Evolutionary conservation across 371 early-diverging fungal genomes (phyloP), one percentile per base, ranked within the genome.

Genomic region (Massospora cicadina): DNA sequence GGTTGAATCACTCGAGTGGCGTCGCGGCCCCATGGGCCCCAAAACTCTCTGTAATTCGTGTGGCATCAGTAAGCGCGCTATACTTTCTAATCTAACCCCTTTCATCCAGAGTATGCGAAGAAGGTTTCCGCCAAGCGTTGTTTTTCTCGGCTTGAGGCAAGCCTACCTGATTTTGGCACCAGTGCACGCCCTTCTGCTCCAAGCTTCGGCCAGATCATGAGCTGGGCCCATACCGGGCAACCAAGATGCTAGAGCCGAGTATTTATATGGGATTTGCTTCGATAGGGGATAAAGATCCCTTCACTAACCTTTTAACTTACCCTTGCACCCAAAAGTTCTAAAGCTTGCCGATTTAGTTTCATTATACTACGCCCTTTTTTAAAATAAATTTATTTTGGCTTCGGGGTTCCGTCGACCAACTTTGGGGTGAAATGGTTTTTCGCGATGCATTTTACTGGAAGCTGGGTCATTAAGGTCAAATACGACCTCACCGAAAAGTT

Each of bases 11-110:
- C 88, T 90, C 21, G 85, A 85, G 62, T 91, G 92, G 92, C 78
- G 92, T 53, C 78, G 82, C 54, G 89, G 90, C 2, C 87, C 87
- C 59, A 80, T 82, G 64, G 88, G 89, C 23, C 82, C 85, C 12
- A 80, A 82, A 56, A 80, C 89, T 55, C 76, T 91, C 31, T 91
- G 92, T 75, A 91, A 91, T 73, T 87, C 89, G 17, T 91, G 92
- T 67, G 90, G 92, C 29, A 71, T 91, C 60, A 79, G 43, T 43
- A 43, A 43, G 43, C 17, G 5, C 10, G 5, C 5, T 10, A 43
- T 17, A 43, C 43, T n/a, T n/a, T n/a, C n/a, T n/a, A 43, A 43
- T 43, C 43, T 43, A 5, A 5, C 17, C 17, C 43, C 17, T 10
- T 10, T 17, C 5, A 17, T 43, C 17, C 43, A 43, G 43, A 43